Base-by-base conservation (phyloP, 257 asterid species). In the Lycium barbarum region DNA sequence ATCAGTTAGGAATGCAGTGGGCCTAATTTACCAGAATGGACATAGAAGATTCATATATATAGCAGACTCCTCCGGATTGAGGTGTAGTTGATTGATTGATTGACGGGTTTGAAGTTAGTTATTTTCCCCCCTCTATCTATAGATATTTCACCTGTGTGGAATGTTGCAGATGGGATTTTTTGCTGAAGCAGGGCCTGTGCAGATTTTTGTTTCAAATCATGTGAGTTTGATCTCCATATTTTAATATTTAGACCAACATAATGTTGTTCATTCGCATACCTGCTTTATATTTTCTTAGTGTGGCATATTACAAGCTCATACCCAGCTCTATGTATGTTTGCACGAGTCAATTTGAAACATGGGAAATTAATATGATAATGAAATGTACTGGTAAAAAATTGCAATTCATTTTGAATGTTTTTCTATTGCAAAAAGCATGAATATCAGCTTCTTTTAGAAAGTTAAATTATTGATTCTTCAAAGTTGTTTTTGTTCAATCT, bases 121-220 rank as follows among this genome's bases (percentile, higher is more conserved):
- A 22, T 7, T 74, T 55, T 74, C 12, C 20, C 20, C 22, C 45
- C 8, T 49, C 62, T 74, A 74, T 61, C n/a, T 74, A 47, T 1
- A 47, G 20, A 73, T 20, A 13, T 26, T 70, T 63, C 49, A 22
- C 49, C 40, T 7, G 22, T 74, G 62, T 57, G 67, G 82, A 84
- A 67, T 86, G 70, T n/a, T 87, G 90, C 93, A 95, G 99, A 96
- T 96, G 99, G 99, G 98, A 0, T 95, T 96, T 83, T 96, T 96
- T 9, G 98, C 98, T 54, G 98, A 96, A 88, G 98, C 99, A 12
- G 99, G 99, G 17, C 99, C 99, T 0, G 99, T 96, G 59, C 99
- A 95, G 84, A 93, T 95, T 62, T 96, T 96, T 73, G 98, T 96
- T 68, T 95, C 99, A 5, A 93, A 91, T 88, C 99, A 95, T 81